These are phyloP conservation scores for Tolypocladium cylindrosporum DNA, from an alignment of 2,329 filamentous ascomycete genomes.

Conservation along the genomic window DNA sequence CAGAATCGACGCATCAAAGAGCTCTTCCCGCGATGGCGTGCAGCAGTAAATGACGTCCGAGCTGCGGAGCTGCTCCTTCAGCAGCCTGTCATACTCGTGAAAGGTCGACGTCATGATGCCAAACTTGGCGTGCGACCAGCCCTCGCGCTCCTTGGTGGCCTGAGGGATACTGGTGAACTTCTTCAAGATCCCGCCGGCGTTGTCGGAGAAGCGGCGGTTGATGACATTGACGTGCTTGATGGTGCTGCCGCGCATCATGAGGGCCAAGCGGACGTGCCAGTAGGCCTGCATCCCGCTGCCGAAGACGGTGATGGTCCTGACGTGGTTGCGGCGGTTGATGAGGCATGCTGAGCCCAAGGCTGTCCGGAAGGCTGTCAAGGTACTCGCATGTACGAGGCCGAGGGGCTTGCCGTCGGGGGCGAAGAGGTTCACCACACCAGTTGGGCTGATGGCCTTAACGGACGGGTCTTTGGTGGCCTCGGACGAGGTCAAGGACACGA, in stretches of 20 bases:
- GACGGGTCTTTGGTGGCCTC: constrained; percentile 15
- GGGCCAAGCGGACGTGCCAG: constrained; percentile 82
- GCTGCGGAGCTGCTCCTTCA: constrained; percentile 60
- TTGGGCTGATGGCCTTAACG: constrained; percentile 35
- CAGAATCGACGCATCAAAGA: constrained; percentile 66
- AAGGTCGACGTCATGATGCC: constrained; percentile 60
- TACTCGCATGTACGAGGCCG: constrained; percentile 62
- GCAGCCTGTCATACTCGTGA: constrained; percentile 53
- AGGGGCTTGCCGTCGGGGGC: constrained; percentile 48
- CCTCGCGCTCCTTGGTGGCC: constrained; percentile 42
- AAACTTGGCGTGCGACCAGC: constrained; percentile 59
- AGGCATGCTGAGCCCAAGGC: constrained; percentile 62
- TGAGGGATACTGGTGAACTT: constrained; percentile 33
- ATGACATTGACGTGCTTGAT: constrained; percentile 76
- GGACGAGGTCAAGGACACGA: constrained; percentile 51
- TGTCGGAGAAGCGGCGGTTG: constrained; percentile 59
- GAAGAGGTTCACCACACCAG: constrained; percentile 62
- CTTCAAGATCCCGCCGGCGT: constrained; percentile 40
- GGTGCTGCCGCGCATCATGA: constrained; percentile 60
- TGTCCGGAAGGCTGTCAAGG: constrained; percentile 73
- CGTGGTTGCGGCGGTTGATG: constrained; percentile 52
- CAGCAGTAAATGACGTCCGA: constrained; percentile 84
- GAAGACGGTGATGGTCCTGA: constrained; percentile 74
- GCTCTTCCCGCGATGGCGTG: constrained; percentile 61
- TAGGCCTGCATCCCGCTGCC: constrained; percentile 85